These are phyloP conservation scores for Neurospora sp. DNA, from an alignment of 495 filamentous ascomycete species.

Conservation along the genomic window DNA sequence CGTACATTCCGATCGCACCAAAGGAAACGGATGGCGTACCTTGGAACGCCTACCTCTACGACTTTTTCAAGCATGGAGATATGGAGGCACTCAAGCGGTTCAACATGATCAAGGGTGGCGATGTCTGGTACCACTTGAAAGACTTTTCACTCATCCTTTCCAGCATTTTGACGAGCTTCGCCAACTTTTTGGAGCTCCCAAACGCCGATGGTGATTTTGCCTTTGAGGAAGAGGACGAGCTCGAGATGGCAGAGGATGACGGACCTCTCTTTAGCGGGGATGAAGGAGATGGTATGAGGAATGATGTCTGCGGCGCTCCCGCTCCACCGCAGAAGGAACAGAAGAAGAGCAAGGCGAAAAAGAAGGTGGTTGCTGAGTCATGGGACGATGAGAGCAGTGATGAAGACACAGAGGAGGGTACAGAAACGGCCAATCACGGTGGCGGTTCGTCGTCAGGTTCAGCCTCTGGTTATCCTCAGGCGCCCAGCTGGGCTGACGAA, in stretches of 20 bases:
- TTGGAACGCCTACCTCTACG: slow-evolving; percentile 62
- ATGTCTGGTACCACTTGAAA: slow-evolving; percentile 58
- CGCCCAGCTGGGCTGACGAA: slow-evolving; percentile 3
- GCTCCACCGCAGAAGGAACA: neutral
- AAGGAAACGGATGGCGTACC: slow-evolving; percentile 35
- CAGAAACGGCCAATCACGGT: slow-evolving; percentile 8
- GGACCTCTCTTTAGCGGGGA: slow-evolving; percentile 25
- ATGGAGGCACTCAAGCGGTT: slow-evolving; percentile 40
- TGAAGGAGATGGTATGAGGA: neutral
- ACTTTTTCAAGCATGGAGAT: slow-evolving; percentile 67
- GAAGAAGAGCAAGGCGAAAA: slow-evolving; percentile 4
- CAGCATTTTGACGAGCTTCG: slow-evolving; percentile 50
- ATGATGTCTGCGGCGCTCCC: neutral
- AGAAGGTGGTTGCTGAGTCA: slow-evolving; percentile 20
- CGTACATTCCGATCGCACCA: slow-evolving; percentile 48
- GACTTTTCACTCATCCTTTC: slow-evolving; percentile 63
- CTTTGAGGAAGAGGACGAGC: neutral
- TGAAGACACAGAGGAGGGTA: slow-evolving; percentile 3
- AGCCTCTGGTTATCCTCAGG: neutral
- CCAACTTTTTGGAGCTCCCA: slow-evolving; percentile 30
- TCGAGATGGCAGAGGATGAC: slow-evolving; percentile 28
- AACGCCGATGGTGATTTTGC: slow-evolving; percentile 22
- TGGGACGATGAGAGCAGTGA: slow-evolving; percentile 15
- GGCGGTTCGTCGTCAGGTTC: neutral
- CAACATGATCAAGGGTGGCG: slow-evolving; percentile 51